Percentiles rank a stretch among this genome's conserved stretches.
Conservation (phyloP, 1,284 basidiomycete genomes). For the Ceratobasidium sp. region DNA sequence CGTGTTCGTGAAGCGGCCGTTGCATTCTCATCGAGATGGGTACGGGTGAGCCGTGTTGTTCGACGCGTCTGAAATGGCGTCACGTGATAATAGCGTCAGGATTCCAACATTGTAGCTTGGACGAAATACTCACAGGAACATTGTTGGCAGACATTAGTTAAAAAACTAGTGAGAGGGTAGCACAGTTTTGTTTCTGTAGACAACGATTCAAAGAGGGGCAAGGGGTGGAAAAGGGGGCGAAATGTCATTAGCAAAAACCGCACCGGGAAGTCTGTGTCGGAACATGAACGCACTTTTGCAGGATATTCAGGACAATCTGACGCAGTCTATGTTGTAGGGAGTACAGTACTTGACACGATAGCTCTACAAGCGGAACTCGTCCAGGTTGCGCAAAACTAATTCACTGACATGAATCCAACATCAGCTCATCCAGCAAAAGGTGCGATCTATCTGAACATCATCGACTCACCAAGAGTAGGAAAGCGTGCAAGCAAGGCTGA, state of each 20-base stretch:
- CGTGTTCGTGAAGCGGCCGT: slow-evolving; percentile 36
- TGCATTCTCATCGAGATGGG: slow-evolving; percentile 44
- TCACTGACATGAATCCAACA: slow-evolving; percentile 22
- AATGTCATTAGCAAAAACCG: slow-evolving; percentile 8
- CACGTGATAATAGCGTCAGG: slow-evolving; percentile 29
- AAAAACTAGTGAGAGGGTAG: background rate
- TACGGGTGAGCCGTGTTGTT: slow-evolving; percentile 41
- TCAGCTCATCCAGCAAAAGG: background rate
- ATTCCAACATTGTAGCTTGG: slow-evolving; percentile 43
- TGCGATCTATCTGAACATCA: background rate
- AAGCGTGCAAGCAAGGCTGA: background rate
- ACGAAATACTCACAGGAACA: slow-evolving; percentile 25
- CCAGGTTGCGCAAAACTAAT: slow-evolving; percentile 18
- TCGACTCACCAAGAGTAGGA: slow-evolving; percentile 9
- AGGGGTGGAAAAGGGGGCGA: background rate
- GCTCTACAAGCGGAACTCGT: slow-evolving; percentile 7
- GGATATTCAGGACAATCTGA: background rate
- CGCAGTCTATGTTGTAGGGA: background rate
- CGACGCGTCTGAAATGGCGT: slow-evolving; percentile 42
- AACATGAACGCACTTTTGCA: slow-evolving; percentile 14
- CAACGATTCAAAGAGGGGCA: background rate
- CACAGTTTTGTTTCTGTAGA: slow-evolving; percentile 19
- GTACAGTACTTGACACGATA: slow-evolving; percentile 7
- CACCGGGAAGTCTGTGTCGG: background rate
- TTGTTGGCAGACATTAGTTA: slow-evolving; percentile 28